phyloP scores from a whole-genome alignment of 345 rosid species.

The Gossypium bickii region DNA sequence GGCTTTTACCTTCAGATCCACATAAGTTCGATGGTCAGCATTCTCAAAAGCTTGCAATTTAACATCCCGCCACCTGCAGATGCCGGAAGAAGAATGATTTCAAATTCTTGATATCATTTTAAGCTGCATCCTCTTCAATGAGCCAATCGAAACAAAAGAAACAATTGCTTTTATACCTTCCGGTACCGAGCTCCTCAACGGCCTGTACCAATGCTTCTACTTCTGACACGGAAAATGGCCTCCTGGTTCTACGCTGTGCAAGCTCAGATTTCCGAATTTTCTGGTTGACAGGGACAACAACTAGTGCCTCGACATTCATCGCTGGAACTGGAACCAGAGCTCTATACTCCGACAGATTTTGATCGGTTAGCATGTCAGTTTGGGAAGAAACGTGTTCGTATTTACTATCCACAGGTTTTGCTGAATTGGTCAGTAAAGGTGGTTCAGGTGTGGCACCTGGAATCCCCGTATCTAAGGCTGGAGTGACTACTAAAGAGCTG shows the following conservation, averaged over 20 bases:
- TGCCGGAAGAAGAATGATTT: slow-evolving; percentile 8
- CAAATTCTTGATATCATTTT: neutral
- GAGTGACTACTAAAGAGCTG: slow-evolving; percentile 46
- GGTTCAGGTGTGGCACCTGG: slow-evolving; percentile 32
- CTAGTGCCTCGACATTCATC: slow-evolving; percentile 37
- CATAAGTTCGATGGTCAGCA: slow-evolving; percentile 74
- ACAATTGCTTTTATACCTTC: slow-evolving; percentile 50
- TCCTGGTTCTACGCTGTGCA: slow-evolving; percentile 88
- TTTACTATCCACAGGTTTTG: slow-evolving; percentile 34
- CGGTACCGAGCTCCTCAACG: slow-evolving; percentile 90
- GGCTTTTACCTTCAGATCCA: slow-evolving; percentile 68
- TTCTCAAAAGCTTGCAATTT: slow-evolving; percentile 65
- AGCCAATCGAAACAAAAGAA: neutral
- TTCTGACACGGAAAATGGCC: slow-evolving; percentile 95
- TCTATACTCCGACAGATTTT: slow-evolving; percentile 47
- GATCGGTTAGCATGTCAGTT: slow-evolving; percentile 42
- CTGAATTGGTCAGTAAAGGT: slow-evolving; percentile 25
- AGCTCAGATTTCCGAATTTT: slow-evolving; percentile 66
- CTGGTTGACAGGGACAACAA: slow-evolving; percentile 60
- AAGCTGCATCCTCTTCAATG: neutral
- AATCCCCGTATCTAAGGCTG: slow-evolving; percentile 31
- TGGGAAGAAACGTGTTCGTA: slow-evolving; percentile 30
- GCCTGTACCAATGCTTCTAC: slow-evolving; percentile 92
- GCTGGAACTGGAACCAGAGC: slow-evolving; percentile 47
- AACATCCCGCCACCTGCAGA: slow-evolving; percentile 83